These are phyloP conservation scores for Clavariopsis aquatica DNA, from an alignment of 495 filamentous ascomycete genomes.

Conservation along the genomic window DNA sequence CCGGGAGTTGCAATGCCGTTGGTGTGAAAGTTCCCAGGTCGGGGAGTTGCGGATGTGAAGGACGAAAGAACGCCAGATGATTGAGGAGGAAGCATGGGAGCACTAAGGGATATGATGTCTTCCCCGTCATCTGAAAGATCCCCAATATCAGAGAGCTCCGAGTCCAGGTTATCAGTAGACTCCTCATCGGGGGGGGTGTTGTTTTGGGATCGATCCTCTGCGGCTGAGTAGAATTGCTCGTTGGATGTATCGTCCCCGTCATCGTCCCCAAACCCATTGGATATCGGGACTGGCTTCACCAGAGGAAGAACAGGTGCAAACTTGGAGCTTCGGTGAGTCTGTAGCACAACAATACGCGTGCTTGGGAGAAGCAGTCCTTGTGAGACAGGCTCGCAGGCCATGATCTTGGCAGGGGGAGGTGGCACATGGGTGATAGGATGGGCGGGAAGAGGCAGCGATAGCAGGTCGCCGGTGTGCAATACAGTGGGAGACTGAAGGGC, in stretches of 20 bases:
- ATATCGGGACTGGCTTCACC: slow-evolving; percentile 45
- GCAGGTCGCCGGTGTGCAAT: slow-evolving; percentile 78
- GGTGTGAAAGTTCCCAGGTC: slow-evolving; percentile 57
- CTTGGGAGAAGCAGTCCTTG: slow-evolving; percentile 75
- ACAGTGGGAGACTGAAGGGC: slow-evolving; percentile 70
- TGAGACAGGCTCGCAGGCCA: slow-evolving; percentile 71
- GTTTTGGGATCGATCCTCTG: slow-evolving; percentile 69
- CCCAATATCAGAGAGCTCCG: slow-evolving; percentile 43
- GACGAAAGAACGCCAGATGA: slow-evolving; percentile 69
- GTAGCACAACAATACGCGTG: slow-evolving; percentile 68
- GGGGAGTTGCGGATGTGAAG: slow-evolving; percentile 69
- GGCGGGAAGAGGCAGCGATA: slow-evolving; percentile 79
- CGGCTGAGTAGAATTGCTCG: slow-evolving; percentile 85
- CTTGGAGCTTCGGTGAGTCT: slow-evolving; percentile 52
- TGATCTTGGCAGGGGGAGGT: slow-evolving; percentile 69
- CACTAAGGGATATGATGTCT: slow-evolving; percentile 70
- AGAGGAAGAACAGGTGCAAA: slow-evolving; percentile 46
- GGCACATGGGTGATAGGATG: slow-evolving; percentile 87
- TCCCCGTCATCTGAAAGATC: slow-evolving; percentile 48
- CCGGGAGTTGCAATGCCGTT: slow-evolving; percentile 75
- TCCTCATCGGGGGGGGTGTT: slow-evolving; percentile 57
- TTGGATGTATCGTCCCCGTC: slow-evolving; percentile 78
- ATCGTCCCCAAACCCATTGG: slow-evolving; percentile 62
- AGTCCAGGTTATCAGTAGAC: slow-evolving; percentile 45
- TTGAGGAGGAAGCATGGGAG: slow-evolving; percentile 71